These are phyloP conservation scores for Zelonia costaricensis DNA, from an alignment of 208 protist species.

Conservation along the genomic window DNA sequence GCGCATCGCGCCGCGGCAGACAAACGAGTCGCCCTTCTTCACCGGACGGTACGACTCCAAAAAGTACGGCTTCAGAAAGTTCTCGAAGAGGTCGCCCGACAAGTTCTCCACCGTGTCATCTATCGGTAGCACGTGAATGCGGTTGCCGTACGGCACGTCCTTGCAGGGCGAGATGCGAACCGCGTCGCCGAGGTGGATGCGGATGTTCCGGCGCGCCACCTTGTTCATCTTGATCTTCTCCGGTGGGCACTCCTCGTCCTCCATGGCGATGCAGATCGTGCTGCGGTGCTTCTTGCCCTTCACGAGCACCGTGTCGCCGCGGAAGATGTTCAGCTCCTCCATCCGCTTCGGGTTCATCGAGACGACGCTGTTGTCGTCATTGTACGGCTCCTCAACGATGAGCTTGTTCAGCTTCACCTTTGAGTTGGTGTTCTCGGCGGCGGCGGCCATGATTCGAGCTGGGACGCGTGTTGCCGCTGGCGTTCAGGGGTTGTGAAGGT, in stretches of 20 bases:
- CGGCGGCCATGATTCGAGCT: slow-evolving; percentile 21
- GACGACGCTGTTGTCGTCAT: slow-evolving; percentile 99
- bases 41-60: slow-evolving; percentile 99
- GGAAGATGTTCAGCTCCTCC: slow-evolving; percentile 98
- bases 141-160: slow-evolving; percentile 98
- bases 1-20: slow-evolving; percentile 97
- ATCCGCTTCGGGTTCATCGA: slow-evolving; percentile 94
- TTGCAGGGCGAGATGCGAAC: slow-evolving; percentile 95
- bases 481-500: neutral
- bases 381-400: slow-evolving; percentile 97
- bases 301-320: slow-evolving; percentile 97
- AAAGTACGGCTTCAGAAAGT: slow-evolving; percentile 99
- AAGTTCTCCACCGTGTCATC: slow-evolving; percentile 99
- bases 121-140: slow-evolving; percentile 99
- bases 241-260: slow-evolving; percentile 93
- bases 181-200: slow-evolving; percentile 98
- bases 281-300: slow-evolving; percentile 99
- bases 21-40: slow-evolving; percentile 98
- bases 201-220: slow-evolving; percentile 98
- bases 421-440: slow-evolving; percentile 2
- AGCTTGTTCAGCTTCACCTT: slow-evolving; percentile 94
- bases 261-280: slow-evolving; percentile 97
- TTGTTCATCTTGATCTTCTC: slow-evolving; percentile 99
- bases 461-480: neutral
- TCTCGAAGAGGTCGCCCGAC: slow-evolving; percentile 99